Evolutionary conservation across 225 moss, liverwort and hornwort genomes (phyloP).

Genomic region (Sphagnum tenellum): DNA sequence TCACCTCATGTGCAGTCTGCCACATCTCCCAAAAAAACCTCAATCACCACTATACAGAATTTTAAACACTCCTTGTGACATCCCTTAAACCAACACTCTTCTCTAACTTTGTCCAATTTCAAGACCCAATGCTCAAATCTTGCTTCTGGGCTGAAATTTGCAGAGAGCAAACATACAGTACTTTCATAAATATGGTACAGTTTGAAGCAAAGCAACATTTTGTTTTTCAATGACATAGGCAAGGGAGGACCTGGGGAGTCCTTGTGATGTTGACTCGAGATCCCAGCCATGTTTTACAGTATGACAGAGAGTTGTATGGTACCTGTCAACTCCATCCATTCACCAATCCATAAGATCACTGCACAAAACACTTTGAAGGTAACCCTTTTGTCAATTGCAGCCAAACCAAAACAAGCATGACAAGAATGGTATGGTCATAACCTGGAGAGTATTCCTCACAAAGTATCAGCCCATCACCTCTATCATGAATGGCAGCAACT

Average conservation of each 20-base stretch:
- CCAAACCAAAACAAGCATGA: too few relatives aligned
- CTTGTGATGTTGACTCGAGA: constrained; percentile 82
- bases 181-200: too few relatives aligned
- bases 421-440: too few relatives aligned
- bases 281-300: constrained; percentile 96
- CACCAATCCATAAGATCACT: neutral
- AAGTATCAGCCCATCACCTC: neutral
- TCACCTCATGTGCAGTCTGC: constrained; percentile 85
- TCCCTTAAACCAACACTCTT: constrained; percentile 2
- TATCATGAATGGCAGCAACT: too few relatives aligned
- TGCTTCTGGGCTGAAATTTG: too few relatives aligned
- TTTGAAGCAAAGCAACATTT: too few relatives aligned
- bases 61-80: too few relatives aligned
- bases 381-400: too few relatives aligned
- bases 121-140: neutral
- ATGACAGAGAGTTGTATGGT: constrained; percentile 84
- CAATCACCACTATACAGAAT: neutral
- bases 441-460: constrained; percentile 4
- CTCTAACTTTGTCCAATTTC: neutral
- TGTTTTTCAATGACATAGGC: too few relatives aligned
- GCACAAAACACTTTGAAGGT: too few relatives aligned
- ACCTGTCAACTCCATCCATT: constrained; percentile 32
- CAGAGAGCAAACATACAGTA: too few relatives aligned
- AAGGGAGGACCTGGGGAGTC: constrained; percentile 67
- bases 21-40: neutral